Percentiles rank a stretch among this genome's conserved stretches.
These are phyloP conservation scores for Ajuga reptans DNA, from an alignment of 305 asterid genomes.

Conservation along the genomic window DNA sequence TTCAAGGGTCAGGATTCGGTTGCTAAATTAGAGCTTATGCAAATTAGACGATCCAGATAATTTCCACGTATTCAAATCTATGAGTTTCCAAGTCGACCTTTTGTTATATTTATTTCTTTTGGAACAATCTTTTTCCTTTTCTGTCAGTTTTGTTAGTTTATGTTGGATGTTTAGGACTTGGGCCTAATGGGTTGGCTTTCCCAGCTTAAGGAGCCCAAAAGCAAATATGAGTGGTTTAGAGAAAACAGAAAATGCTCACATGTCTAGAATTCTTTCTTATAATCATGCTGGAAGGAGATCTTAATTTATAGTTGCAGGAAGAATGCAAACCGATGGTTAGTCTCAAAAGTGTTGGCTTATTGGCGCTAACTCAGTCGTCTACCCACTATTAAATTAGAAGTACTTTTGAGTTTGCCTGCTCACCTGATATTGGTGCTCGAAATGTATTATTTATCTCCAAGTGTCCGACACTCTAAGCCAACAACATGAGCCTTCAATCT, in stretches of 20 bases:
- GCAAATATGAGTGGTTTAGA: not conserved
- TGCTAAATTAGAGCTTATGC: conserved; percentile 26
- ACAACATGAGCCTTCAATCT: not conserved
- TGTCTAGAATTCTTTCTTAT: not conserved
- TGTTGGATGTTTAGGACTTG: not conserved
- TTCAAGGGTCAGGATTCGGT: conserved; percentile 12
- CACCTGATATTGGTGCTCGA: not conserved
- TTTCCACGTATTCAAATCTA: conserved; percentile 32
- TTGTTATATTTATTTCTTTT: conserved; percentile 19
- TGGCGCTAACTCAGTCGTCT: not conserved
- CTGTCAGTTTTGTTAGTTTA: not conserved
- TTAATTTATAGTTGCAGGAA: not conserved
- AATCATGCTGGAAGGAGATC: not conserved
- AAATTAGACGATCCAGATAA: conserved; percentile 22
- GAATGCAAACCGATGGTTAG: not conserved
- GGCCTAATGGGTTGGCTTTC: not conserved
- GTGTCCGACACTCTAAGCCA: not conserved
- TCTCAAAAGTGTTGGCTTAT: not conserved
- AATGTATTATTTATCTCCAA: not conserved
- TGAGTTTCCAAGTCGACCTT: conserved; percentile 26
- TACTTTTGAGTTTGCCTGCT: not conserved
- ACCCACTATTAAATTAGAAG: not conserved
- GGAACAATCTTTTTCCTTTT: conserved; percentile 21
- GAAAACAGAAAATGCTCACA: not conserved
- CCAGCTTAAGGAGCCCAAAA: not conserved